Percentiles rank a stretch among this genome's conserved stretches.
phyloP scores from a whole-genome alignment of 805 yeast genomes.

The Alloascoidea africana region DNA sequence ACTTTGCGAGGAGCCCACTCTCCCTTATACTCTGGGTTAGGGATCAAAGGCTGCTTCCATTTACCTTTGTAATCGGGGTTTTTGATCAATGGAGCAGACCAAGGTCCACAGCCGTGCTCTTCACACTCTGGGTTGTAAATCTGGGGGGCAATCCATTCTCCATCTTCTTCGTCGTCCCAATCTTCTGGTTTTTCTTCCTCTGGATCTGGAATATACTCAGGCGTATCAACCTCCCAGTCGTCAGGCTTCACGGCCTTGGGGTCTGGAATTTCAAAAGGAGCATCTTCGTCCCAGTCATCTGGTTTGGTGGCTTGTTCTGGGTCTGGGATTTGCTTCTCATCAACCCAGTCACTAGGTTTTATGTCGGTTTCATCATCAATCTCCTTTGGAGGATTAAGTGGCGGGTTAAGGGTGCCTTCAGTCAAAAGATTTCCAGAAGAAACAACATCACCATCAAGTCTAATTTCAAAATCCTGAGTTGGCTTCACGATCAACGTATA shows the following conservation, averaged over 20 bases:
- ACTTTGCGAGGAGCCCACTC: constrained; percentile 56
- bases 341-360: constrained; percentile 81
- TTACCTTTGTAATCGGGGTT: constrained; percentile 67
- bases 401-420: constrained; percentile 42
- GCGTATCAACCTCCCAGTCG: constrained; percentile 62
- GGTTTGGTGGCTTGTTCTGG: constrained; percentile 54
- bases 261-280: constrained; percentile 50
- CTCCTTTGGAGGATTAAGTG: constrained; percentile 49
- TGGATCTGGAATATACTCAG: constrained; percentile 51
- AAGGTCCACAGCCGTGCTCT: constrained; percentile 60
- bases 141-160: constrained; percentile 64
- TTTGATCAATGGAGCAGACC: constrained; percentile 51
- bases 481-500: constrained; percentile 66
- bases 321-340: constrained; percentile 49
- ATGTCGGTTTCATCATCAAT: constrained; percentile 39
- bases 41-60: constrained; percentile 55
- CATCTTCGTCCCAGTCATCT: constrained; percentile 69
- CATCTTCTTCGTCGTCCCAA: constrained; percentile 89
- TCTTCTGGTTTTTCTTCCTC: constrained; percentile 49
- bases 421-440: constrained; percentile 55
- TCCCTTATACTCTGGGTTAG: constrained; percentile 70
- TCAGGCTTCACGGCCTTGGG: constrained; percentile 55
- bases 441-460: constrained; percentile 66
- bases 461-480: constrained; percentile 57
- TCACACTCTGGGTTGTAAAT: constrained; percentile 64